phyloP scores from a whole-genome alignment of 2,329 filamentous ascomycete genomes.

The Colletotrichum ledebouriae region DNA sequence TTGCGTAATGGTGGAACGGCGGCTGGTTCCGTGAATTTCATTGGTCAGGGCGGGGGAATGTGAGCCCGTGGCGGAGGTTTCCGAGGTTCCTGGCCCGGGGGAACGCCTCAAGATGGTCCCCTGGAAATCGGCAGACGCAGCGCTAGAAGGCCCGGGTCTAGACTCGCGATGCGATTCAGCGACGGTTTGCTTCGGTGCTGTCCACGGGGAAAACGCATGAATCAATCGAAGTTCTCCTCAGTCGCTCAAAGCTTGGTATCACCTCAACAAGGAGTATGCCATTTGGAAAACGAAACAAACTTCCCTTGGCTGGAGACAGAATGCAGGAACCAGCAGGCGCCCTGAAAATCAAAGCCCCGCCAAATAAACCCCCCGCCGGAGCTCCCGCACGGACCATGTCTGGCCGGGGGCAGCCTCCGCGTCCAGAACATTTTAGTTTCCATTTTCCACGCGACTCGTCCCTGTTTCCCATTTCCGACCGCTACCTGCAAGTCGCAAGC shows the following conservation, averaged over 20 bases:
- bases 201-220: background rate
- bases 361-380: slow-evolving; percentile 27
- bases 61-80: slow-evolving; percentile 17
- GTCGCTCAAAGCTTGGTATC: too few species aligned
- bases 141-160: background rate
- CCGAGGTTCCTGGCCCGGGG: background rate
- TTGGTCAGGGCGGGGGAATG: slow-evolving; percentile 20
- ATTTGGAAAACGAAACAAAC: too few species aligned
- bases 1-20: slow-evolving; percentile 32
- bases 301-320: too few species aligned
- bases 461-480: background rate
- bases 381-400: slow-evolving; percentile 35
- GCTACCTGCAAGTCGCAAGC: slow-evolving; percentile 2
- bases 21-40: background rate
- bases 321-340: slow-evolving; percentile 30
- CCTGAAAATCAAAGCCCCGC: slow-evolving; percentile 25
- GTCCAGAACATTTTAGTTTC: background rate
- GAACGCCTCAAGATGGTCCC: background rate
- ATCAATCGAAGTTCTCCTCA: too few species aligned
- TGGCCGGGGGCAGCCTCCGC: too few species aligned
- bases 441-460: slow-evolving; percentile 20
- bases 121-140: background rate
- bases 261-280: too few species aligned
- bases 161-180: slow-evolving; percentile 4
- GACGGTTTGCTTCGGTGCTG: background rate